Evolutionary conservation across 2,329 filamentous ascomycete genomes (phyloP).

Genomic region (Colletotrichum falcatum): DNA sequence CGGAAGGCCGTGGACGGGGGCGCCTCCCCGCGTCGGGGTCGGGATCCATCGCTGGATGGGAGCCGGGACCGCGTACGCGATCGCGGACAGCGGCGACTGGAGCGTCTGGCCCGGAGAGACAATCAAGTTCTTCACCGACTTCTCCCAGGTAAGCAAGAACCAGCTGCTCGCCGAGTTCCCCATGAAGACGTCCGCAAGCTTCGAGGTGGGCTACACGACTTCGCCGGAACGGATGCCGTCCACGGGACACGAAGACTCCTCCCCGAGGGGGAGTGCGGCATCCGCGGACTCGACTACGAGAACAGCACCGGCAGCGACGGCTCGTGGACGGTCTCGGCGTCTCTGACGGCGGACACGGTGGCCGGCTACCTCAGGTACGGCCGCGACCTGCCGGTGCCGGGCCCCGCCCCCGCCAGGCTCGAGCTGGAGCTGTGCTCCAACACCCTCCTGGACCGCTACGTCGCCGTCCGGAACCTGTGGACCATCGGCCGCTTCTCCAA

Average conservation of each 20-base stretch:
- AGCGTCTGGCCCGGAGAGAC: constrained; percentile 45
- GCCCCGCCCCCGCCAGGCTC: constrained; percentile 48
- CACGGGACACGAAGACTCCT: constrained; percentile 48
- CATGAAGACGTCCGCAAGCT: constrained; percentile 49
- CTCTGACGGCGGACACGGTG: constrained; percentile 46
- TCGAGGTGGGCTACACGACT: constrained; percentile 57
- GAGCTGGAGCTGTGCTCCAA: constrained; percentile 58
- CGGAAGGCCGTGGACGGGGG: constrained; percentile 38
- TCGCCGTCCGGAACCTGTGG: constrained; percentile 59
- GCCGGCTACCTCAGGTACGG: constrained; percentile 54
- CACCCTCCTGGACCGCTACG: constrained; percentile 51
- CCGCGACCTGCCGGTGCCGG: constrained; percentile 49
- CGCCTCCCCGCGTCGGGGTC: constrained; percentile 47
- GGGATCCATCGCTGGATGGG: constrained; percentile 51
- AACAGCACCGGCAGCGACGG: constrained; percentile 44
- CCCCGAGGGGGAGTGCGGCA: constrained; percentile 49
- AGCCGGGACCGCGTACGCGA: constrained; percentile 52
- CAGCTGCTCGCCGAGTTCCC: constrained; percentile 49
- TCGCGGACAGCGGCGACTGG: constrained; percentile 59
- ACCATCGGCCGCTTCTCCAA: constrained; percentile 55
- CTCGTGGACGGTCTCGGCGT: constrained; percentile 57
- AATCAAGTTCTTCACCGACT: constrained; percentile 50
- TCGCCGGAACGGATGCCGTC: constrained; percentile 49
- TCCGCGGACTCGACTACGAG: constrained; percentile 54
- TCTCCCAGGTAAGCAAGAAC: constrained; percentile 48